Evolutionary conservation across 164 flowering plant genomes (phyloP), one percentile per base, ranked within the genome.

Genomic region (Stephania yunnanensis): DNA sequence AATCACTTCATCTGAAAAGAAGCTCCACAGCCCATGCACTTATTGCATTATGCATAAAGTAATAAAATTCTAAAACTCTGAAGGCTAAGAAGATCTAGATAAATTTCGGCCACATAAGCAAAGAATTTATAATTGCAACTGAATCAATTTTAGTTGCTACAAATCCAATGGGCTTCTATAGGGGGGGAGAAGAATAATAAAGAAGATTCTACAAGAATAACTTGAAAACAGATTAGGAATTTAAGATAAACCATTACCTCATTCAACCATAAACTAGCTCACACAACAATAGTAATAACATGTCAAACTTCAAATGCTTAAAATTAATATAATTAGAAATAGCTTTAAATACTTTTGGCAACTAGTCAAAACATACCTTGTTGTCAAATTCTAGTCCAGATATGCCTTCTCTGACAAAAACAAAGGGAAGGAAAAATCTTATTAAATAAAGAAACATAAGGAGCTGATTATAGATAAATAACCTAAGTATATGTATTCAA

Each of bases 381-480:
- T 74, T 78, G 85, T 93, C 96, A 78, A 93, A 91, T 61, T 90
- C 91, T 73, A 93, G 71, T 52, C 87, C 84, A 71, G 98, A 83
- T 64, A 91, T 73, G 44, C 94, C 95, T 69, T 76, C 83, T 81
- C 94, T 93, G 71, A 48, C 20, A 73, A 48, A 48, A 44, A 75
- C 50, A 71, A 22, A 48, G 71, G 25, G 65, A 20, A 44, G 63
- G 55, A 29, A 73, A 67, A 9, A 2, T 7, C 6, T 46, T 6
- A n/a, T 15, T 52, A 44, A 45, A 76, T n/a, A 29, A 50, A 76
- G 19, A 29, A 71, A 71, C 46, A 67, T 8, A 5, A 10, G 42
- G 17, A n/a, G 55, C 42, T 69, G 10, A 6, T 12, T 10, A 72
- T 3, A 10, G 42, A 17, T 36, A 15, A 76, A 58, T 6, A 17